A percentile compares a stretch with the other conserved stretches of the same genome.
Evolutionary conservation across 2,329 filamentous ascomycete genomes (phyloP).

Genomic region (Neonectria faginata): DNA sequence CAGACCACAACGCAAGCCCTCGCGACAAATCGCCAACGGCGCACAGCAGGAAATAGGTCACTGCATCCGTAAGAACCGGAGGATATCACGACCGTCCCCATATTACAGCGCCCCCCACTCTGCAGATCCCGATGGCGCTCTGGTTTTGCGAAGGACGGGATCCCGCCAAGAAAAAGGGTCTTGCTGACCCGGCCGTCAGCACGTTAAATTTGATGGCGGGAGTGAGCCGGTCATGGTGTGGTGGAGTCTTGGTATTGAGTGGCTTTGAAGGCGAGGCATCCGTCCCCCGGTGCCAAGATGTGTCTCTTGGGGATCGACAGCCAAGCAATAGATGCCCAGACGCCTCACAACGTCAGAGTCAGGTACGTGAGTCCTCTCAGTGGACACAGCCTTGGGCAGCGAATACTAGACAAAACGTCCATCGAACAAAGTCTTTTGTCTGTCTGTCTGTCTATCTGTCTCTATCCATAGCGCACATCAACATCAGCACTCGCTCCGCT

Average conservation of each 20-base stretch:
- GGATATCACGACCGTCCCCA: background rate
- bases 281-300: too few relatives aligned
- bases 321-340: too few relatives aligned
- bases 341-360: too few relatives aligned
- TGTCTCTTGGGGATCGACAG: too few relatives aligned
- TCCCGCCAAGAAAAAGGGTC: background rate
- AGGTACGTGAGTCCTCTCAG: too few relatives aligned
- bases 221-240: background rate
- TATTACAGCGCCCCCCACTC: background rate
- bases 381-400: too few relatives aligned
- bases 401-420: too few relatives aligned
- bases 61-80: background rate
- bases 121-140: background rate
- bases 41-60: background rate
- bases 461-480: background rate
- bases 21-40: background rate
- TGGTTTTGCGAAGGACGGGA: background rate
- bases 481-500: background rate
- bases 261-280: too few relatives aligned
- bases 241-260: too few relatives aligned
- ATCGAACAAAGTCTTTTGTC: background rate
- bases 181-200: background rate
- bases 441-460: background rate
- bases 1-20: background rate
- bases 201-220: background rate